Conservation (phyloP, 1,139 yeast genomes). For the Candida albicans region DNA sequence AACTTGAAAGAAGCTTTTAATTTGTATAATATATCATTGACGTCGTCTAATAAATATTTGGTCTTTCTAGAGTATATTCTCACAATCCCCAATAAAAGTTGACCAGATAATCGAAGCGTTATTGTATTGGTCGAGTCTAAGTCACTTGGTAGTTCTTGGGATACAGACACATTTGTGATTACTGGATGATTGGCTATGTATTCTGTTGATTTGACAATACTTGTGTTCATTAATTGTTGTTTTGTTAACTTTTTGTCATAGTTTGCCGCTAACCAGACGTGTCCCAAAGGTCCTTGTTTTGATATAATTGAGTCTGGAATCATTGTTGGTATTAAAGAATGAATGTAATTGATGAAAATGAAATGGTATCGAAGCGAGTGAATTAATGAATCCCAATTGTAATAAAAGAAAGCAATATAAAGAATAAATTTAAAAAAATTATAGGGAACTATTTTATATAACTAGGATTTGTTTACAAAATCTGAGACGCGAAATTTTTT, state of each 20-base stretch:
- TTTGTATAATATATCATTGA: slow-evolving; percentile 71
- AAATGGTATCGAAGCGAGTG: neutral
- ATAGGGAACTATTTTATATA: no score
- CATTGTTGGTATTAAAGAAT: slow-evolving; percentile 6
- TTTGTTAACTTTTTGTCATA: slow-evolving; percentile 79
- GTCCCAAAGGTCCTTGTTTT: slow-evolving; percentile 81
- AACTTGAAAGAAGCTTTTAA: slow-evolving; percentile 69
- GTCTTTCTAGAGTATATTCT: slow-evolving; percentile 87
- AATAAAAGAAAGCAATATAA: no score
- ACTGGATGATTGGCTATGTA: slow-evolving; percentile 15
- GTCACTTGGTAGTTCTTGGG: slow-evolving; percentile 2
- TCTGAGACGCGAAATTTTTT: no score
- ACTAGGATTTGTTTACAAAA: no score
- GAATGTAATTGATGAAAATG: neutral
- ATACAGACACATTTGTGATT: slow-evolving; percentile 5
- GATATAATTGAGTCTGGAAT: slow-evolving; percentile 29
- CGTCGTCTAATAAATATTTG: slow-evolving; percentile 80
- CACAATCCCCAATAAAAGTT: slow-evolving; percentile 83
- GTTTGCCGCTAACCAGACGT: slow-evolving; percentile 93
- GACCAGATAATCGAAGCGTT: slow-evolving; percentile 85
- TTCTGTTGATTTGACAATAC: slow-evolving; percentile 57
- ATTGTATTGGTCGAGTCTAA: slow-evolving; percentile 43
- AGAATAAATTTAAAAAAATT: no score
- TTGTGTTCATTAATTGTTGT: slow-evolving; percentile 70
- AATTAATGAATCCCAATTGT: neutral